A percentile compares a stretch with the other conserved stretches of the same genome.
These are phyloP conservation scores for Rosellinia necatrix DNA, from an alignment of 2,329 filamentous ascomycete species.

Conservation along the genomic window DNA sequence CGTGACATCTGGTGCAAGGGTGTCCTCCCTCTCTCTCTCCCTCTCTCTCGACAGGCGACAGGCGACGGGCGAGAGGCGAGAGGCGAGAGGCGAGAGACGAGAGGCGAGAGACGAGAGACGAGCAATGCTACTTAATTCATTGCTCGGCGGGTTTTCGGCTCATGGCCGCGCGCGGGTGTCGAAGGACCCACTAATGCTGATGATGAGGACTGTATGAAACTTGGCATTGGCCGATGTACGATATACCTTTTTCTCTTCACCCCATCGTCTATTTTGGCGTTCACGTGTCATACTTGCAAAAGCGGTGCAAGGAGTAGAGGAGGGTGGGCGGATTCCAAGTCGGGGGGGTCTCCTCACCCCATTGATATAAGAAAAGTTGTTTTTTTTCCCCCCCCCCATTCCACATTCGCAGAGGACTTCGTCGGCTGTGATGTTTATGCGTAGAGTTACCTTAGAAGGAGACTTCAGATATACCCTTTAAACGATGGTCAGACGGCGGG, in stretches of 20 bases:
- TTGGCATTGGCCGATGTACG: conserved; percentile 28
- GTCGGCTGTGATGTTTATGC: no score
- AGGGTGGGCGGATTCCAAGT: conserved; percentile 14
- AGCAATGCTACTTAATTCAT: conserved; percentile 9
- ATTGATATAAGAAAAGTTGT: conserved; percentile 18
- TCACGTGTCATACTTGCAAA: conserved; percentile 25
- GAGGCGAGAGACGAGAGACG: background rate
- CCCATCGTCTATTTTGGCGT: conserved; percentile 16
- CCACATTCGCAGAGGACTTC: no score
- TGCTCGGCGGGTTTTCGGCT: conserved; percentile 8
- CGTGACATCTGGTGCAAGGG: background rate
- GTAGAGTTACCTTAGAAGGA: no score
- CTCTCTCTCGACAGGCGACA: no score
- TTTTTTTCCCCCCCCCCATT: background rate
- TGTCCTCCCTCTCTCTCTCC: no score
- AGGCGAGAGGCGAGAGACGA: background rate
- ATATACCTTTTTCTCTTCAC: conserved; percentile 26
- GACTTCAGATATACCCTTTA: no score
- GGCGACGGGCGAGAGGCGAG: no score
- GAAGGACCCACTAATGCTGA: conserved; percentile 26
- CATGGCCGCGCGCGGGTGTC: conserved; percentile 4
- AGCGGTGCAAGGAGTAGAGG: conserved; percentile 33
- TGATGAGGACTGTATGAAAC: conserved; percentile 29
- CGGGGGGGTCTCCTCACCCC: conserved; percentile 1
- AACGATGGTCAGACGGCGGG: no score